phyloP scores from a whole-genome alignment of 1,284 basidiomycete genomes.

The Ganoderma multipileum region DNA sequence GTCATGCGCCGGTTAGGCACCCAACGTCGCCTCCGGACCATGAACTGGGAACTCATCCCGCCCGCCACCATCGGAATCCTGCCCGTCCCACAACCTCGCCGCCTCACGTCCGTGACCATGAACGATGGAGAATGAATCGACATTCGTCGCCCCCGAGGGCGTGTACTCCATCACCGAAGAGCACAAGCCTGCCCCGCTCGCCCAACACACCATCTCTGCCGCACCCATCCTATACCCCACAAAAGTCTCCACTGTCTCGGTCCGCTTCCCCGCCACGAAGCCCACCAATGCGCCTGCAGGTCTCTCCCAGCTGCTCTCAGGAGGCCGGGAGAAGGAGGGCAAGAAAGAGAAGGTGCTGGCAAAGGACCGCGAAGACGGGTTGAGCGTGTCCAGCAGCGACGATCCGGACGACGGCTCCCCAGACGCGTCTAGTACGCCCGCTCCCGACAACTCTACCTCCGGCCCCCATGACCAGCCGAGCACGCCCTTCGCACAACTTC shows the following conservation, averaged over 20 bases:
- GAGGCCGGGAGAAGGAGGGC: slow-evolving; percentile 62
- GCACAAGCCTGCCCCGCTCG: slow-evolving; percentile 66
- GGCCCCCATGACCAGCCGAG: slow-evolving; percentile 45
- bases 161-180: slow-evolving; percentile 88
- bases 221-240: slow-evolving; percentile 64
- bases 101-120: slow-evolving; percentile 28
- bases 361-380: slow-evolving; percentile 60
- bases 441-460: slow-evolving; percentile 40
- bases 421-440: slow-evolving; percentile 48
- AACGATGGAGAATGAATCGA: slow-evolving; percentile 79
- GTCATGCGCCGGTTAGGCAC: slow-evolving; percentile 21
- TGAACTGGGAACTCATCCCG: slow-evolving; percentile 6
- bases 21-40: not conserved
- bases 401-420: slow-evolving; percentile 65
- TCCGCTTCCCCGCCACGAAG: slow-evolving; percentile 69
- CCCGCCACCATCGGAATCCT: slow-evolving; percentile 21
- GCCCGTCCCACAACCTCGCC: slow-evolving; percentile 10
- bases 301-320: slow-evolving; percentile 69
- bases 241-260: slow-evolving; percentile 63
- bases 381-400: slow-evolving; percentile 79
- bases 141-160: slow-evolving; percentile 86
- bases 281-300: slow-evolving; percentile 57
- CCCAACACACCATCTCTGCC: slow-evolving; percentile 53
- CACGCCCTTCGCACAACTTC: slow-evolving; percentile 53
- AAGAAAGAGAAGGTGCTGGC: slow-evolving; percentile 52